These are phyloP conservation scores for Suillus weaverae DNA, from an alignment of 768 basidiomycete genomes.

Conservation along the genomic window DNA sequence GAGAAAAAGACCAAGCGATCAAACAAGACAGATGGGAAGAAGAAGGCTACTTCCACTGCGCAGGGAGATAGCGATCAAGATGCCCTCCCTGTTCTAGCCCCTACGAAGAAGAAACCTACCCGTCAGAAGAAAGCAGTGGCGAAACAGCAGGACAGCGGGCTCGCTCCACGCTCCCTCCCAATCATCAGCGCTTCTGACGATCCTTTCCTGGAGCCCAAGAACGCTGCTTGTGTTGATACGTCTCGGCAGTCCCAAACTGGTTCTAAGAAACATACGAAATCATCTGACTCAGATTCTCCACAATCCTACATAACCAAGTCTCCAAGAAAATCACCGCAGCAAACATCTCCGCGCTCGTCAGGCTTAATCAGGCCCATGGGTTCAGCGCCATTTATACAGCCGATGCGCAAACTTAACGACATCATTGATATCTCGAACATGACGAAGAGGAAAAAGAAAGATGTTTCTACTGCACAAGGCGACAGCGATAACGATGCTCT, in stretches of 20 bases:
- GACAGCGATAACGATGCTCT: constrained; percentile 3
- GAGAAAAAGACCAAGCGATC: constrained; percentile 44
- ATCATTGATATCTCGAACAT: constrained; percentile 42
- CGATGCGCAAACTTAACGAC: constrained; percentile 4
- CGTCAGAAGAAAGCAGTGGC: neutral
- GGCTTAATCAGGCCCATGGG: constrained; percentile 10
- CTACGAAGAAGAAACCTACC: neutral
- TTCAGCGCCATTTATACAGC: constrained; percentile 11
- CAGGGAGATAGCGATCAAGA: constrained; percentile 11
- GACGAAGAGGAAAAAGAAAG: constrained; percentile 12
- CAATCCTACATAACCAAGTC: constrained; percentile 26
- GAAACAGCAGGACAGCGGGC: neutral
- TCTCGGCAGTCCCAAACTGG: neutral
- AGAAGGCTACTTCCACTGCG: constrained; percentile 18
- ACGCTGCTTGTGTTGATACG: neutral
- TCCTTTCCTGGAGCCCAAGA: neutral
- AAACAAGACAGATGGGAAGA: constrained; percentile 32
- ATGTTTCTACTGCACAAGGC: neutral
- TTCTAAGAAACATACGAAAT: constrained; percentile 4
- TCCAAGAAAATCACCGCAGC: constrained; percentile 6
- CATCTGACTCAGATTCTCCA: constrained; percentile 23
- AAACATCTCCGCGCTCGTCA: constrained; percentile 12
- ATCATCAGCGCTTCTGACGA: neutral
- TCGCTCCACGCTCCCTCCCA: neutral
- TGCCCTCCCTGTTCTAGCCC: neutral